These are phyloP conservation scores for Fusarium burgessii DNA, from an alignment of 2,329 filamentous ascomycete species.

Conservation along the genomic window DNA sequence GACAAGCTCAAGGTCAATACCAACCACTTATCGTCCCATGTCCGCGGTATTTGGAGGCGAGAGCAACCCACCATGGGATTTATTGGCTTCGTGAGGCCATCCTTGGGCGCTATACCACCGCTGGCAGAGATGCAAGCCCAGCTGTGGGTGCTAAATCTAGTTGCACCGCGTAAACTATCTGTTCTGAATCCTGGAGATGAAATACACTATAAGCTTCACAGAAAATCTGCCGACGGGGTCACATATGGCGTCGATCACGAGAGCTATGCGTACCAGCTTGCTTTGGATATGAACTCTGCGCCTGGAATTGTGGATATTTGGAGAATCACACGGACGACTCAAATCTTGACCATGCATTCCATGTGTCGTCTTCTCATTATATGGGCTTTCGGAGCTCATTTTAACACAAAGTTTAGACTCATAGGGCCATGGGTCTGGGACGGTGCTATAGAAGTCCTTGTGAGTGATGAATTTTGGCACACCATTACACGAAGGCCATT, in stretches of 20 bases:
- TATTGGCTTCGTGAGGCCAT: neutral
- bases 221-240: neutral
- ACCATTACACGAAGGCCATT: neutral
- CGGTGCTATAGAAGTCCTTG: neutral
- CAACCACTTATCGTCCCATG: neutral
- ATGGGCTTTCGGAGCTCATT: neutral
- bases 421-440: neutral
- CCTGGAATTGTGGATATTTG: neutral
- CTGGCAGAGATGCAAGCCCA: slow-evolving; percentile 8
- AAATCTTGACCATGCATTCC: fast-evolving
- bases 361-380: neutral
- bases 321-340: neutral
- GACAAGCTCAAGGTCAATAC: neutral
- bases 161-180: neutral
- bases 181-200: neutral
- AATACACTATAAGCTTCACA: neutral
- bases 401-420: neutral
- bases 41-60: neutral
- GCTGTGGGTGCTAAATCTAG: neutral
- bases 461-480: neutral
- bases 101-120: neutral
- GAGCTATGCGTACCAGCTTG: neutral
- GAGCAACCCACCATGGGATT: neutral
- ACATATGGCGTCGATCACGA: neutral
- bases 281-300: neutral